A percentile compares a stretch with the other conserved stretches of the same genome.
Evolutionary conservation across 1,139 yeast genomes (phyloP).

Genomic region (Kodamaea plutei): DNA sequence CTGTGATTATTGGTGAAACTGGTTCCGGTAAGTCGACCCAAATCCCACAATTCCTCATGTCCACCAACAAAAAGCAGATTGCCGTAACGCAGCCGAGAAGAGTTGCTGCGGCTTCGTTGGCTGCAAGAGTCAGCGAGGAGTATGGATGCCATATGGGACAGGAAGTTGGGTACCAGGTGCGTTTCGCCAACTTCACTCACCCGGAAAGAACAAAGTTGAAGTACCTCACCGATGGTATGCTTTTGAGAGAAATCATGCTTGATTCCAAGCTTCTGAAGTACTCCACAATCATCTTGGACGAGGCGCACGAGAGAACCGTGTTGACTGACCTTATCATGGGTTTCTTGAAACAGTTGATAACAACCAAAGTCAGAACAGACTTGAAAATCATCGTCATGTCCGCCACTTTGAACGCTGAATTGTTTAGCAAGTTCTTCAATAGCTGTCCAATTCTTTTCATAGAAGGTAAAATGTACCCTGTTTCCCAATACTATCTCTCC

Average conservation of each 20-base stretch:
- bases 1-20: constrained; percentile 89
- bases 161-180: constrained; percentile 90
- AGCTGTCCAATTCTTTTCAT: constrained; percentile 77
- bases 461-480: constrained; percentile 89
- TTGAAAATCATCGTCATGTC: constrained; percentile 76
- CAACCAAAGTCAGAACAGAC: constrained; percentile 45
- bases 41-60: constrained; percentile 83
- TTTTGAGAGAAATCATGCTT: constrained; percentile 82
- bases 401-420: constrained; percentile 93
- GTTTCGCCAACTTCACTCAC: constrained; percentile 53
- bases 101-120: constrained; percentile 94
- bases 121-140: constrained; percentile 90
- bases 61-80: constrained; percentile 48
- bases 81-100: constrained; percentile 97
- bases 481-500: constrained; percentile 64
- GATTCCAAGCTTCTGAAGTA: constrained; percentile 63
- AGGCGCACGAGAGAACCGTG: constrained; percentile 95
- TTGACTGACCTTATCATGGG: constrained; percentile 89
- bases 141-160: constrained; percentile 72
- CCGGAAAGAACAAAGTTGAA: constrained; percentile 59
- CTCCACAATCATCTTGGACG: constrained; percentile 82
- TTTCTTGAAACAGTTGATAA: constrained; percentile 64
- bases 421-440: constrained; percentile 72
- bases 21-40: constrained; percentile 99
- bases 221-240: constrained; percentile 96